Base-by-base conservation (phyloP, 1,284 basidiomycete genomes). In the Rhizoctonia solani region DNA sequence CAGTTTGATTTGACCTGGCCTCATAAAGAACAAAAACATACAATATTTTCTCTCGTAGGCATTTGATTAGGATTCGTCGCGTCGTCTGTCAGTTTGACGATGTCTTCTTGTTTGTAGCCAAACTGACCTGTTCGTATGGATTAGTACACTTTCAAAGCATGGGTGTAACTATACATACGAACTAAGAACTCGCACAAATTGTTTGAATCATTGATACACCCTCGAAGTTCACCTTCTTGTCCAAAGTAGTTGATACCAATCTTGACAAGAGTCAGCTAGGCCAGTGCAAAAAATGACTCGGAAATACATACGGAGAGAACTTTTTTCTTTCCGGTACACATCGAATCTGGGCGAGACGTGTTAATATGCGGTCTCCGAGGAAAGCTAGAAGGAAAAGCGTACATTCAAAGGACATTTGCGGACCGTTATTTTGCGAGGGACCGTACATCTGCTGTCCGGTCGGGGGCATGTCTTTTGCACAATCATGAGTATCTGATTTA, bases 41-140 rank as follows among this genome's bases (percentile, higher is more conserved):
- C 87, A 53, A 97, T 95, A 74, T 97, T 97, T n/a, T 82, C 81
- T 70, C 79, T 81, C 0, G 92, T 95, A 0, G 94, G 94, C 30
- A 79, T 78, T 74, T 86, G 83, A 50, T 85, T 81, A 8, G 83
- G 83, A 73, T 90, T 83, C 9, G 73, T 74, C 1, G 85, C 75
- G 73, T 93, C 86, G 73, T 97, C 95, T 1, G 90, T 92, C 46
- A 97, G 82, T 71, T 89, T 81, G n/a, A 96, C 92, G 67, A 96
- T 93, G 75, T 96, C 92, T 16, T 90, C 87, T 44, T 79, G 75
- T 68, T 83, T 85, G 77, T 95, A 97, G 13, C 85, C 82, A 76
- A 82, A 92, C 11, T 83, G 78, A 30, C 79, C 88, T 88, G 72
- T 41, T 42, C 41, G 11, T 30, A 69, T 25, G 53, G 32, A 56